phyloP scores from a whole-genome alignment of 2,329 filamentous ascomycete genomes.

The Fusarium sp. region DNA sequence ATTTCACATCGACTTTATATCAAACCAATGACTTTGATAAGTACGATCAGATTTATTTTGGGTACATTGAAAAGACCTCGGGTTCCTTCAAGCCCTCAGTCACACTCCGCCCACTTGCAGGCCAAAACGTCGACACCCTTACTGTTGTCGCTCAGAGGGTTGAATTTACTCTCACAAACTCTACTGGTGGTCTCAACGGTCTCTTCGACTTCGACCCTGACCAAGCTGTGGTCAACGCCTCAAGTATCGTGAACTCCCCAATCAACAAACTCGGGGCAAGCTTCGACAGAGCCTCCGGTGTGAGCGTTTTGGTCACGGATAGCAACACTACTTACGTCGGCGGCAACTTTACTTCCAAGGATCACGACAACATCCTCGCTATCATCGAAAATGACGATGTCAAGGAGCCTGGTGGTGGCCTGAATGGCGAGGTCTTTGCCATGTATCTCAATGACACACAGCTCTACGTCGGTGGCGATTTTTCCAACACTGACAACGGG shows the following conservation, averaged over 20 bases:
- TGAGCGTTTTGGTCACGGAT: slow-evolving; percentile 76
- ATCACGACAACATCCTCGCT: slow-evolving; percentile 81
- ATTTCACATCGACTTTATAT: slow-evolving; percentile 74
- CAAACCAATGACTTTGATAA: slow-evolving; percentile 98
- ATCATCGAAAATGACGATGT: slow-evolving; percentile 75
- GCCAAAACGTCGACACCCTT: slow-evolving; percentile 71
- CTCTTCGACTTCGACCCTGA: slow-evolving; percentile 88
- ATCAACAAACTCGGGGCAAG: slow-evolving; percentile 81
- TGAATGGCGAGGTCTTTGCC: slow-evolving; percentile 82
- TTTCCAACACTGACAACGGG: slow-evolving; percentile 77
- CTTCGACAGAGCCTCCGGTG: slow-evolving; percentile 75
- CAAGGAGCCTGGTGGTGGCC: slow-evolving; percentile 75
- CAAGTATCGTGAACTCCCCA: slow-evolving; percentile 76
- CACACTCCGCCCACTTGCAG: slow-evolving; percentile 77
- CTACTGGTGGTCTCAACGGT: slow-evolving; percentile 86
- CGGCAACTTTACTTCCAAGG: slow-evolving; percentile 82
- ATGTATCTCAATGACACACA: slow-evolving; percentile 75
- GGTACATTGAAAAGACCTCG: slow-evolving; percentile 81
- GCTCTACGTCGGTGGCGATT: slow-evolving; percentile 87
- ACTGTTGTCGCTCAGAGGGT: slow-evolving; percentile 92
- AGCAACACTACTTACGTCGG: slow-evolving; percentile 79
- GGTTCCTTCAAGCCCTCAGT: slow-evolving; percentile 82
- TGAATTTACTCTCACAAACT: slow-evolving; percentile 79
- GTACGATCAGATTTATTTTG: slow-evolving; percentile 92
- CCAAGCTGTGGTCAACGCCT: slow-evolving; percentile 64